Base-by-base conservation (phyloP, 345 rosid species). In the Sonneratia alba region DNA sequence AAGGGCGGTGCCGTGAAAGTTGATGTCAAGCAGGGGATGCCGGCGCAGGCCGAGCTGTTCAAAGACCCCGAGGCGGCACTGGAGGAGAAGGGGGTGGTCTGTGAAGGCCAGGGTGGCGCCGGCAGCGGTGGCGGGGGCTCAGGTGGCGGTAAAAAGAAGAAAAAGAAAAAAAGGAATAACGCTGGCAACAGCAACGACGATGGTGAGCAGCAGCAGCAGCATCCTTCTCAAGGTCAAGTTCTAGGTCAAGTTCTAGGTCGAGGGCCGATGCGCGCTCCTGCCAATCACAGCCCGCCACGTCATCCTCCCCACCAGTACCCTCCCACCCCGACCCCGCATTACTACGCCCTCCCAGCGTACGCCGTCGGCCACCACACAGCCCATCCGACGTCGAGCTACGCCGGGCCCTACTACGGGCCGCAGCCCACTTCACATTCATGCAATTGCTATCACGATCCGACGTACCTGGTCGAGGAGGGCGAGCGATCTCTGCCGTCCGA, bases 91-190 rank as follows among this genome's bases (percentile, higher is more conserved):
- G 68, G 22, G 55, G 45, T 38, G 43, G 65, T 53, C 38, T 55
- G 45, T n/a, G 80, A 40, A 15, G 79, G 72, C n/a, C 80, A 69
- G 43, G 75, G 70, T 8, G 78, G 71, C 5, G 79, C 9, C 36
- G 76, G 75, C 0, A 76, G 34, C 36, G 71, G 6, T 42, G 10
- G 45, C 45, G 45, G 45, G 10, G 45, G 38, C 55, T 72, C 40
- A 18, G 57, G 74, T 21, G 70, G 73, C 15, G 77, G 81, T 19
- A 79, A 85, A 57, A 89, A 87, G 84, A 88, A 86, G 78, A 92
- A 90, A 75, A 90, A 87, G 81, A 81, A 88, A 85, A 78, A 88
- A 73, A 86, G 84, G 81, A 87, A 83, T 53, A 87, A 18, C 32
- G 38, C n/a, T 36, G 32, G 43, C 36, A 7, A 73, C 63, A 73